Base-by-base conservation (phyloP, 106 monocot species). In the Gastrodia elata region DNA sequence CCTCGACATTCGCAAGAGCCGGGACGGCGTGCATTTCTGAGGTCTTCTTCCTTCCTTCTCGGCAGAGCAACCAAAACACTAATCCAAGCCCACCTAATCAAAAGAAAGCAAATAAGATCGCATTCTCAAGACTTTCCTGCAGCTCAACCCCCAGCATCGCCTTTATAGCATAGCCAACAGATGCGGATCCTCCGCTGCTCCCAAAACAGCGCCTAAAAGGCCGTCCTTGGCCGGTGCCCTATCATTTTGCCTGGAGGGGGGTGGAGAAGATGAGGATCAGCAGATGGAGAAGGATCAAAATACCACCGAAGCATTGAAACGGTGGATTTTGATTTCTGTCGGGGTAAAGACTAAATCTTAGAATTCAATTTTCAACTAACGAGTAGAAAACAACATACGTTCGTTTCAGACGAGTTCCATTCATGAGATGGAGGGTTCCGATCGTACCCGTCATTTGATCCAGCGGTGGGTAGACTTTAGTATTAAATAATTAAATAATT, bases 1-100 rank as follows among this genome's bases (percentile, higher is more conserved):
- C 61, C 70, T 72, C 76, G 25, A 38, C 70, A n/a, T 34, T 77
- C 25, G 32, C 79, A 28, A 72, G 68, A 37, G 61, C 59, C 68
- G 75, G 78, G 6, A 46, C 78, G n/a, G 72, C 72, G 73, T 79
- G 76, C 86, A 86, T 86, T 42, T 65, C 43, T 11, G 14, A 22
- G 0, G 11, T 26, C 38, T 40, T 40, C 11, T 8, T 4, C 39
- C 11, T 6, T 69, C 69, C 0, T n/a, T n/a, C n/a, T n/a, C n/a
- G n/a, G n/a, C n/a, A n/a, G n/a, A n/a, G n/a, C n/a, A n/a, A n/a
- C n/a, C 0, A 9, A 8, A 67, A 30, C 37, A 14, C 67, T 39
- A 68, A 39, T 18, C 22, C 39, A 22, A 25, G 1, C 22, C 24
- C 39, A 11, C 20, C 39, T 25, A 1, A 6, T 6, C 6, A 64